Evolutionary conservation across 495 filamentous ascomycete genomes (phyloP).

Genomic region (Daldinia loculata): DNA sequence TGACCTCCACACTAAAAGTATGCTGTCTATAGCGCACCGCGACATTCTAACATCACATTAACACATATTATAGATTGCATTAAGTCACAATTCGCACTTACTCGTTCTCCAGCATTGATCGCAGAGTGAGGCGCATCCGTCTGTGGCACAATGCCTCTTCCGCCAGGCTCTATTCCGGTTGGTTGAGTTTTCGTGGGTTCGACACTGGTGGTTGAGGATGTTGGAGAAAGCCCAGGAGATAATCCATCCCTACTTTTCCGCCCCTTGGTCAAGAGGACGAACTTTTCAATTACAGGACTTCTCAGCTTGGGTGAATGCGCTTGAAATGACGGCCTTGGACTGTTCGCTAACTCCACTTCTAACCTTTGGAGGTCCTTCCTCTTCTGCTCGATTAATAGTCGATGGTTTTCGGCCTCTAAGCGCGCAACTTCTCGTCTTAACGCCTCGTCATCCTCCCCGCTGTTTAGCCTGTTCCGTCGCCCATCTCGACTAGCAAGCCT

Average conservation of each 20-base stretch:
- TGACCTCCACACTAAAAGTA: slow-evolving; percentile 71
- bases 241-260: slow-evolving; percentile 45
- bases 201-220: slow-evolving; percentile 39
- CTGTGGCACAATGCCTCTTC: slow-evolving; percentile 63
- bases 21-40: slow-evolving; percentile 71
- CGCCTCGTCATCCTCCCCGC: slow-evolving; percentile 31
- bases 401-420: slow-evolving; percentile 52
- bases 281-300: slow-evolving; percentile 51
- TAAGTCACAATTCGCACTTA: slow-evolving; percentile 50
- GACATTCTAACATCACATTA: slow-evolving; percentile 60
- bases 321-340: slow-evolving; percentile 16
- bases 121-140: slow-evolving; percentile 85
- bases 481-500: slow-evolving; percentile 36
- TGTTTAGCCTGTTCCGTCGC: slow-evolving; percentile 31
- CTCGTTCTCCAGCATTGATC: slow-evolving; percentile 80
- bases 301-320: slow-evolving; percentile 41
- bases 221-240: slow-evolving; percentile 41
- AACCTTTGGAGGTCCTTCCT: slow-evolving; percentile 57
- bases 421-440: slow-evolving; percentile 39
- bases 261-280: slow-evolving; percentile 49
- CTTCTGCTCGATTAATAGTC: slow-evolving; percentile 55
- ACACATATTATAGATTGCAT: slow-evolving; percentile 4
- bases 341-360: slow-evolving; percentile 52
- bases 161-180: slow-evolving; percentile 46
- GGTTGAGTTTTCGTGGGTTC: slow-evolving; percentile 32